A percentile compares a stretch with the other conserved stretches of the same genome.
Evolutionary conservation across 2,329 filamentous ascomycete genomes (phyloP).

Genomic region (Lecanosticta acicola): DNA sequence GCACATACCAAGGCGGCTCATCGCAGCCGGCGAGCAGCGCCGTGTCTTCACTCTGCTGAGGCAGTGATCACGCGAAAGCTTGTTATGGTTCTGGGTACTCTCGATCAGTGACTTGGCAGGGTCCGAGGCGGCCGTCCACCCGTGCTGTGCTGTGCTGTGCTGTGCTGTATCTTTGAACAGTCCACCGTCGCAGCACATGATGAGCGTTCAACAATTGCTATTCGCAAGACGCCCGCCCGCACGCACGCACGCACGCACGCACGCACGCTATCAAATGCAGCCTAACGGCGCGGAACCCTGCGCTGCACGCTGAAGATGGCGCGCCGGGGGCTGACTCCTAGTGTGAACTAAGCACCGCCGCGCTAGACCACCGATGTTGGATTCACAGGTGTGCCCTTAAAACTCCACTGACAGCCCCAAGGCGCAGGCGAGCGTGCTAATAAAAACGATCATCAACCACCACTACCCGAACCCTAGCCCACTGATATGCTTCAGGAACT

Average conservation of each 20-base stretch:
- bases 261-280: background rate
- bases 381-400: conserved; percentile 25
- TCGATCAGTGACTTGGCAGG: too few species aligned
- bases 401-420: conserved; percentile 21
- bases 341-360: conserved; percentile 18
- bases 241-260: background rate
- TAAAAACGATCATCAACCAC: conserved; percentile 6
- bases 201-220: too few species aligned
- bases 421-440: conserved; percentile 17
- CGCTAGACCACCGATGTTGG: conserved; percentile 22
- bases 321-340: conserved; percentile 20
- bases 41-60: too few species aligned
- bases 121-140: too few species aligned
- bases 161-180: too few species aligned
- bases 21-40: too few species aligned
- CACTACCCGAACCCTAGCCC: conserved; percentile 1
- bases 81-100: background rate
- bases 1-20: too few species aligned
- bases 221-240: background rate
- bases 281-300: conserved; percentile 12
- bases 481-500: conserved; percentile 14
- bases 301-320: conserved; percentile 13
- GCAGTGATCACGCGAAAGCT: background rate
- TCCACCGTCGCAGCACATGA: too few species aligned
- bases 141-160: too few species aligned